A percentile compares a stretch with the other conserved stretches of the same genome.
phyloP scores from a whole-genome alignment of 2,329 filamentous ascomycete genomes.

The Botrytis tulipae region DNA sequence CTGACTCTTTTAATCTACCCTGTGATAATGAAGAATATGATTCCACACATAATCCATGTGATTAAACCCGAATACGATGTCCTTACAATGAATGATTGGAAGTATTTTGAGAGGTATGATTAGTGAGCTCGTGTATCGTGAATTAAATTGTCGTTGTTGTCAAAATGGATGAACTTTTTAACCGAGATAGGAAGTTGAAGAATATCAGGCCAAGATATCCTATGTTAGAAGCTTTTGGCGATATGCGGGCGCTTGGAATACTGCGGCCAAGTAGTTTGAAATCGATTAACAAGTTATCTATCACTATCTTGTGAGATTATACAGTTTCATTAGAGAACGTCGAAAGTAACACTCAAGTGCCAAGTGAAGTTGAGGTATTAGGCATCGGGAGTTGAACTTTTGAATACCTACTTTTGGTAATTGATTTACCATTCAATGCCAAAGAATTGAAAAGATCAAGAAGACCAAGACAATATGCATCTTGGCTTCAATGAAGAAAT shows the following conservation, averaged over 20 bases:
- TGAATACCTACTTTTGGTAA: background rate
- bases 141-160: background rate
- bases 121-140: background rate
- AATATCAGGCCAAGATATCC: background rate
- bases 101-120: background rate
- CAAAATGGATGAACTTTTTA: background rate
- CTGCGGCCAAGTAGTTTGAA: background rate
- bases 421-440: background rate
- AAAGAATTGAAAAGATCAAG: background rate
- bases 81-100: background rate
- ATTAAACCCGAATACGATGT: no score
- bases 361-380: background rate
- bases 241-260: background rate
- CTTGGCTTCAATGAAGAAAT: background rate
- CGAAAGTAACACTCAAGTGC: background rate
- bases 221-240: background rate
- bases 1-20: background rate
- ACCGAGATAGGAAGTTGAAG: background rate
- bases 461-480: conserved; percentile 4
- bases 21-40: background rate
- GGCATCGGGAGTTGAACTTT: background rate
- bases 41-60: background rate
- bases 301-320: background rate
- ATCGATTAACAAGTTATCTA: background rate
- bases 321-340: background rate